phyloP scores from a whole-genome alignment of 2,329 filamentous ascomycete species.

The Cordyceps cicadae region DNA sequence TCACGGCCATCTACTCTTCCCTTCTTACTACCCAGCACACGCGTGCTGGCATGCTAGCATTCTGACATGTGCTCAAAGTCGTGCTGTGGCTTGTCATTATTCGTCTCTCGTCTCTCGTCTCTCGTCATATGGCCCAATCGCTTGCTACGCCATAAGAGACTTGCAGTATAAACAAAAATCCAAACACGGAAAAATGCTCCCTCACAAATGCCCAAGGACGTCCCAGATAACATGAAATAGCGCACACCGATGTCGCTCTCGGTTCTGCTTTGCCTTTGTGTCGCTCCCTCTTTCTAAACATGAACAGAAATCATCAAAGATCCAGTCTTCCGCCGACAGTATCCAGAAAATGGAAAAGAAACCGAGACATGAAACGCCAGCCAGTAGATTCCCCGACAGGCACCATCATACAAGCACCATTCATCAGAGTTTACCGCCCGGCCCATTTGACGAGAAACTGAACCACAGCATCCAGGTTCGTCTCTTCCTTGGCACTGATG shows the following conservation, averaged over 20 bases:
- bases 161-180: slow-evolving; percentile 2
- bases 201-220: slow-evolving; percentile 7
- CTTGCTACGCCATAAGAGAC: slow-evolving; percentile 9
- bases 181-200: neutral
- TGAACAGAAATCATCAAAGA: slow-evolving; percentile 4
- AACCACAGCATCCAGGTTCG: slow-evolving; percentile 92
- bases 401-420: slow-evolving; percentile 2
- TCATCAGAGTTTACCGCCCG: slow-evolving; percentile 43
- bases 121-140: slow-evolving; percentile 7
- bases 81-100: slow-evolving; percentile 9
- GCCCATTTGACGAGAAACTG: slow-evolving; percentile 93
- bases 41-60: neutral
- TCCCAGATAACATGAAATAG: slow-evolving; percentile 12
- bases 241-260: slow-evolving; percentile 12
- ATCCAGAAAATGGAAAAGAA: slow-evolving; percentile 5
- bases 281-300: slow-evolving; percentile 10
- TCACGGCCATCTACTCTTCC: neutral
- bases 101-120: slow-evolving; percentile 13
- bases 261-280: slow-evolving; percentile 12
- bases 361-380: neutral
- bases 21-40: neutral
- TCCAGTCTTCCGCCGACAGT: slow-evolving; percentile 1
- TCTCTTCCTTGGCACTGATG: slow-evolving; percentile 97
- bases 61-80: neutral
- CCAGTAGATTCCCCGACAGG: neutral